Evolutionary conservation across 208 protist species (phyloP).

Genomic region (Leishmania guyanensis): DNA sequence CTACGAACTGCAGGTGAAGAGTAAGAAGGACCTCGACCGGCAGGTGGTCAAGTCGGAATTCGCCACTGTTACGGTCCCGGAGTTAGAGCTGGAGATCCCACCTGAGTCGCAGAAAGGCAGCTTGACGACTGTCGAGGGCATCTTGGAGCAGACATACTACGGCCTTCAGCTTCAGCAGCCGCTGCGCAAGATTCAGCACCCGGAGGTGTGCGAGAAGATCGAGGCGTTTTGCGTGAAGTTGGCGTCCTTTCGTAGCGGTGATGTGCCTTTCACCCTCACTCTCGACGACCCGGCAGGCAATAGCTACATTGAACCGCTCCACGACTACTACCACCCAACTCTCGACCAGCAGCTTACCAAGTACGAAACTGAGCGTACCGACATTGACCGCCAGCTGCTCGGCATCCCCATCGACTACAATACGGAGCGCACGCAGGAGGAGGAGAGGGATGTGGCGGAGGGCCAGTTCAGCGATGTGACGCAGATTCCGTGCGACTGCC

Average conservation of each 20-base stretch:
- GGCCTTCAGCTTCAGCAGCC: conserved; percentile 81
- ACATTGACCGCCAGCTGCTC: conserved; percentile 87
- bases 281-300: conserved; percentile 94
- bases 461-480: conserved; percentile 75
- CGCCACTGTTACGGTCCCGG: conserved; percentile 87
- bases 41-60: conserved; percentile 95
- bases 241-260: conserved; percentile 53
- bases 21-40: conserved; percentile 88
- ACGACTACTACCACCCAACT: conserved; percentile 91
- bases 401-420: conserved; percentile 90
- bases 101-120: conserved; percentile 84
- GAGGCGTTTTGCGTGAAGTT: conserved; percentile 81
- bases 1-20: conserved; percentile 83
- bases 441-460: conserved; percentile 80
- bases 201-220: conserved; percentile 83
- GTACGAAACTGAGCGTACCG: conserved; percentile 84
- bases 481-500: conserved; percentile 74
- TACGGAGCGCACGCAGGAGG: conserved; percentile 69
- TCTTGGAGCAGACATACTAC: conserved; percentile 83
- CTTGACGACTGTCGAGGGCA: conserved; percentile 95
- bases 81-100: conserved; percentile 95
- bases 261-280: conserved; percentile 90
- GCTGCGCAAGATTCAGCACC: conserved; percentile 71
- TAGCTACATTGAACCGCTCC: conserved; percentile 92
- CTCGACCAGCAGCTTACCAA: conserved; percentile 84